Percentiles rank a stretch among this genome's conserved stretches.
These are phyloP conservation scores for Coemansia sp. DNA, from an alignment of 371 early-diverging fungal genomes.

Conservation along the genomic window DNA sequence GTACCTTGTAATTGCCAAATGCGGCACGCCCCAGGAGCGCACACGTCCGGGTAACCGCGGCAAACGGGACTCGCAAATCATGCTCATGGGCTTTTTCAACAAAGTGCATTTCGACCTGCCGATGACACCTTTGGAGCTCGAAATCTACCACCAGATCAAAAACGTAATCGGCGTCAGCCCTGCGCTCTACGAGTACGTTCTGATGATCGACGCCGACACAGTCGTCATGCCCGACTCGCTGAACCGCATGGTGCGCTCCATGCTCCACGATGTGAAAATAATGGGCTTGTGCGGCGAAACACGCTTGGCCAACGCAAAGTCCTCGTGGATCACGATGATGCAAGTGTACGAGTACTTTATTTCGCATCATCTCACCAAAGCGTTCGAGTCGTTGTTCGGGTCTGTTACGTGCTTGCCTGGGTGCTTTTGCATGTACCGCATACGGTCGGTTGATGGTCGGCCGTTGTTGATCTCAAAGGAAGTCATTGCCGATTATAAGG, in stretches of 20 bases:
- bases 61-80: slow-evolving; percentile 99
- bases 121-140: slow-evolving; percentile 87
- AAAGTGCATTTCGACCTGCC: slow-evolving; percentile 91
- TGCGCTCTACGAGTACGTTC: slow-evolving; percentile 84
- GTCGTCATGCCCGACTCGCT: slow-evolving; percentile 83
- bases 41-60: slow-evolving; percentile 95
- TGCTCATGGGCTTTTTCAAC: slow-evolving; percentile 97
- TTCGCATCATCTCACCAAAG: slow-evolving; percentile 95
- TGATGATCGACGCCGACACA: slow-evolving; percentile 97
- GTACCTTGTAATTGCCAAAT: slow-evolving; percentile 92
- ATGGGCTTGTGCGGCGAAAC: slow-evolving; percentile 95
- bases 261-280: slow-evolving; percentile 86
- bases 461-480: slow-evolving; percentile 79
- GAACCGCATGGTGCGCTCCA: slow-evolving; percentile 81
- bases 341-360: slow-evolving; percentile 99
- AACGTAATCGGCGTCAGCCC: slow-evolving; percentile 70
- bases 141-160: slow-evolving; percentile 88
- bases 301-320: slow-evolving; percentile 69
- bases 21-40: slow-evolving; percentile 77
- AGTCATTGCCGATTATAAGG: slow-evolving; percentile 92
- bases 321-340: slow-evolving; percentile 94
- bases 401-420: slow-evolving; percentile 94
- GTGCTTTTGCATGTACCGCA: slow-evolving; percentile 94
- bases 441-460: slow-evolving; percentile 62
- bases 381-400: slow-evolving; percentile 99